Conservation (phyloP, 371 early-diverging fungal genomes). For the Massospora cicadina region DNA sequence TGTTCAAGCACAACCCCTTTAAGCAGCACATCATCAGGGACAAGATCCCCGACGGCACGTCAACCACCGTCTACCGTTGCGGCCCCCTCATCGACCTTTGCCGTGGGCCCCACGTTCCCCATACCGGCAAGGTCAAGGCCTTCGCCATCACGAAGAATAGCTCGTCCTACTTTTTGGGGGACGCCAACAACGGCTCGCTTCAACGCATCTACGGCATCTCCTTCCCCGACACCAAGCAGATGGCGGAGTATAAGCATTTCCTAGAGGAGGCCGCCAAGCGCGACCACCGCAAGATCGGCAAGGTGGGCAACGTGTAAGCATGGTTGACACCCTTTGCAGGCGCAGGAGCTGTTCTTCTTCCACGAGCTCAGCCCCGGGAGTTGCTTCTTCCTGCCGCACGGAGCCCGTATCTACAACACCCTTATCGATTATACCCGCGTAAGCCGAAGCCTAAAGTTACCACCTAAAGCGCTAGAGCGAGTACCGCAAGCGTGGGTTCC, state of each 20-base stretch:
- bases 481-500: conserved; percentile 77
- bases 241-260: conserved; percentile 88
- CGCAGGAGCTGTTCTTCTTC: conserved; percentile 38
- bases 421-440: conserved; percentile 37
- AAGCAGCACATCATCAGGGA: conserved; percentile 84
- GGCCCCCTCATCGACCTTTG: conserved; percentile 98
- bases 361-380: conserved; percentile 78
- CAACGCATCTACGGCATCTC: conserved; percentile 98
- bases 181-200: conserved; percentile 89
- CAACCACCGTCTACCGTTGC: conserved; percentile 95
- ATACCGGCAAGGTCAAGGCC: conserved; percentile 89
- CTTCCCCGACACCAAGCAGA: conserved; percentile 92
- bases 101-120: conserved; percentile 95
- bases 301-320: conserved; percentile 14
- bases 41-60: conserved; percentile 88
- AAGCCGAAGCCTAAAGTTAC: not conserved
- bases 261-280: conserved; percentile 80
- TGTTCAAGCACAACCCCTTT: conserved; percentile 96
- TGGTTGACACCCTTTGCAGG: conserved; percentile 8
- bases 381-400: conserved; percentile 88
- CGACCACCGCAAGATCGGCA: conserved; percentile 96
- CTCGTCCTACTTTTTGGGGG: conserved; percentile 96
- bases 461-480: conserved; percentile 23
- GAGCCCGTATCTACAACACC: conserved; percentile 70
- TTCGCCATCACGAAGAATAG: conserved; percentile 93